Evolutionary conservation across 306 rosid species (phyloP).

Genomic region (Datisca glomerata): DNA sequence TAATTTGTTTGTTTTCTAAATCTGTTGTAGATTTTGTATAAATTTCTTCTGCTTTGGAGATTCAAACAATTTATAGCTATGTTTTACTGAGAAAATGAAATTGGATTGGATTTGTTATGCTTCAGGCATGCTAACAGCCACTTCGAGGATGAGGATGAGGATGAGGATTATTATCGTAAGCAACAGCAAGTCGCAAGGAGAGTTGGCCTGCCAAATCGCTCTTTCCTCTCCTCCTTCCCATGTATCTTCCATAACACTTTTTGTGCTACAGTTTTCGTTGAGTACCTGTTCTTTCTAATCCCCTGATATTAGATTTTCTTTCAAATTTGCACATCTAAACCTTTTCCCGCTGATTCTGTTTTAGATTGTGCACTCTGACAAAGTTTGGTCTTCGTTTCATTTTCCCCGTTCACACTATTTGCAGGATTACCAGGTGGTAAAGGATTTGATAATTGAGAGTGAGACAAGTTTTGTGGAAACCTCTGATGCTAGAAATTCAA

Average conservation of each 20-base stretch:
- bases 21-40: not conserved
- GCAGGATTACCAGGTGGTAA: slow-evolving; percentile 24
- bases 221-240: slow-evolving; percentile 18
- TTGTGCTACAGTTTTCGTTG: not conserved
- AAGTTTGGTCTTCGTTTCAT: no score
- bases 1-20: not conserved
- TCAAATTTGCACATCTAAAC: slow-evolving; percentile 3
- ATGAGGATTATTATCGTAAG: slow-evolving; percentile 1
- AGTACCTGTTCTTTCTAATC: not conserved
- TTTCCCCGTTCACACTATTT: no score
- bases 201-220: slow-evolving; percentile 28
- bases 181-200: slow-evolving; percentile 20
- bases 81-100: not conserved
- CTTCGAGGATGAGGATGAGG: slow-evolving; percentile 32
- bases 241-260: slow-evolving; percentile 7
- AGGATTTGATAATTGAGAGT: slow-evolving; percentile 10
- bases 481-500: slow-evolving; percentile 12
- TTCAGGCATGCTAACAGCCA: slow-evolving; percentile 62
- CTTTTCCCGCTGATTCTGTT: not conserved
- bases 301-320: slow-evolving; percentile 1
- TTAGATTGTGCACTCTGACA: no score
- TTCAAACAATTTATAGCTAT: slow-evolving; percentile 1
- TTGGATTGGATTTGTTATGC: not conserved
- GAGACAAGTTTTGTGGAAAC: slow-evolving; percentile 6
- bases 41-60: not conserved